Evolutionary conservation across 2,329 filamentous ascomycete genomes (phyloP), one percentile per base, ranked within the genome.

Genomic region (Fusarium staphyleae): DNA sequence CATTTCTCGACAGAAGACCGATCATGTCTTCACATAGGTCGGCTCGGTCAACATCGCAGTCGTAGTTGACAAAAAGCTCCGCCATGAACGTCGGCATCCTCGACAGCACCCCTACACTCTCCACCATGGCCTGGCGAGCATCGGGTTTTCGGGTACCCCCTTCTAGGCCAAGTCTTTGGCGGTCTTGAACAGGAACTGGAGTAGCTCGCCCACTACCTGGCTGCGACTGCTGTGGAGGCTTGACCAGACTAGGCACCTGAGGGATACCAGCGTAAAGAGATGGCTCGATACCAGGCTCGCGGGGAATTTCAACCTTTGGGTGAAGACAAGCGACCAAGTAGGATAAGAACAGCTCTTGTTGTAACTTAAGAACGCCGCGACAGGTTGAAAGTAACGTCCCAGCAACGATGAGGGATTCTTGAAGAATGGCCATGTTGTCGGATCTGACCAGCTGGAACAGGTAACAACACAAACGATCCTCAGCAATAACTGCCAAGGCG

Each of bases 21-120:
- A 99, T 86, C 83, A 98, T 89, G 69, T 99, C 96, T 76, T 96
- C 90, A 68, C 95, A 99, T 5, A 99, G 77, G 75, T 99, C 95
- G 44, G 87, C 88, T 42, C 93, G 85, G 69, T 99, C 91, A 45
- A 91, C 87, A 69, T 98, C 93, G 69, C 93, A 99, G 73, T 99
- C 95, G 70, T 98, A 99, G 73, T 99, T 99, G 74, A 98, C 87
- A 70, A 97, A 99, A 7, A 99, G 81, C 72, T 99, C 96, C 10
- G 89, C 87, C 86, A 98, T 92, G 70, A 96, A 99, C 34, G 87
- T 93, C 1, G 95, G 92, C 79, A 99, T 96, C 34, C 96, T 85
- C 30, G 92, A 90, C 54, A 99, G 79, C 48, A 93, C 92, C 29
- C 93, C 93, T 36, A 99, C 88, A 65, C 90, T 96, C 75, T 99